Evolutionary conservation across 148 eudicot genomes (phyloP).

Genomic region (Agrostemma githago): DNA sequence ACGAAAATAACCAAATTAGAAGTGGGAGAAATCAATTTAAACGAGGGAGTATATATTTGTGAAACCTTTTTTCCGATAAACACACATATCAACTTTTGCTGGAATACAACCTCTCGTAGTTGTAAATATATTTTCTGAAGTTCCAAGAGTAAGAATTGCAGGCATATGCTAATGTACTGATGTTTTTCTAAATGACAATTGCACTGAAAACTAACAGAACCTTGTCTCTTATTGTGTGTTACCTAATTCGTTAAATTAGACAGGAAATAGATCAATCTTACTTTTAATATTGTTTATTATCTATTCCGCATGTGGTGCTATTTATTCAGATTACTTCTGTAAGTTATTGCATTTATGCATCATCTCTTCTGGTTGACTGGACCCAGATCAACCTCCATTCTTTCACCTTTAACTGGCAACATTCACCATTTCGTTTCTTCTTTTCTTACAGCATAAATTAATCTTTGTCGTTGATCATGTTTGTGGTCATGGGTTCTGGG

Average conservation of each 20-base stretch:
- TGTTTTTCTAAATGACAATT: not conserved
- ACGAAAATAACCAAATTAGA: too few species aligned
- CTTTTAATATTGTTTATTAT: not conserved
- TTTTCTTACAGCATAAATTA: not conserved
- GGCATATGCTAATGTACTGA: not conserved
- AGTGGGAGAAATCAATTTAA: too few species aligned
- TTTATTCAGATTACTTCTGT: not conserved
- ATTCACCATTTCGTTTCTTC: not conserved
- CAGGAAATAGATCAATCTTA: not conserved
- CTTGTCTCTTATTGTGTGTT: not conserved
- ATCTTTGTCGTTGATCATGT: not conserved
- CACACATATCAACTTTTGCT: not conserved
- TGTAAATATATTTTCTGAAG: not conserved
- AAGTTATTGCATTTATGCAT: not conserved
- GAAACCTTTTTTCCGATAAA: not conserved
- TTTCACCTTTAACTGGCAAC: not conserved
- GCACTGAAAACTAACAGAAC: not conserved
- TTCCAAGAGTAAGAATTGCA: not conserved
- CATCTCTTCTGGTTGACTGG: not conserved
- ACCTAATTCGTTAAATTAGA: not conserved
- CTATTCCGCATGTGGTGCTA: not conserved
- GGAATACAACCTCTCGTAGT: not conserved
- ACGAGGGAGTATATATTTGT: not conserved
- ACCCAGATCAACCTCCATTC: not conserved
- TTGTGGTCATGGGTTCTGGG: constrained; percentile 2